A percentile compares a stretch with the other conserved stretches of the same genome.
Evolutionary conservation across 129 eudicot genomes (phyloP).

Genomic region (Arctium minus): DNA sequence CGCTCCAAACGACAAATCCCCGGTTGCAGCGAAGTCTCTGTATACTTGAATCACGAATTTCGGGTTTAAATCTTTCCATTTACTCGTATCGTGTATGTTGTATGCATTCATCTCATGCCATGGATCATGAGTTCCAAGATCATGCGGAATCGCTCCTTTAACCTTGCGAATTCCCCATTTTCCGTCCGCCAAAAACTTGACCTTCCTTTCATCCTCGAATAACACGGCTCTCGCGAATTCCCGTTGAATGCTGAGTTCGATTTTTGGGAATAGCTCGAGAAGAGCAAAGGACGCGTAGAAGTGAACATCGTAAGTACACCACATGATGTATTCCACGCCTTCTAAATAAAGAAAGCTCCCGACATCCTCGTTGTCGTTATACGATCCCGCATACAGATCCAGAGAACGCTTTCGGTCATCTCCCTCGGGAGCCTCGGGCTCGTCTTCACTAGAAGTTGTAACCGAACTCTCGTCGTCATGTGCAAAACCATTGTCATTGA

Average conservation of each 20-base stretch:
- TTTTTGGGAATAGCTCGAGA: slow-evolving; percentile 87
- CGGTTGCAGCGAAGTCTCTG: slow-evolving; percentile 84
- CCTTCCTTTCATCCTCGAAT: slow-evolving; percentile 72
- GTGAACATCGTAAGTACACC: slow-evolving; percentile 99
- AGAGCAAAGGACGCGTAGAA: slow-evolving; percentile 98
- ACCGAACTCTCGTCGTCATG: slow-evolving; percentile 26
- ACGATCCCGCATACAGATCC: slow-evolving; percentile 13
- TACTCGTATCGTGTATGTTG: slow-evolving; percentile 92
- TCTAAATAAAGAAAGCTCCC: slow-evolving; percentile 89
- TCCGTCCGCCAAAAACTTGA: slow-evolving; percentile 81
- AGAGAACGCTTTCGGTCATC: slow-evolving; percentile 4
- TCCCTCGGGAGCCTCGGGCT: slow-evolving; percentile 15
- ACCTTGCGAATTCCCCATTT: slow-evolving; percentile 86
- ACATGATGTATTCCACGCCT: slow-evolving; percentile 97
- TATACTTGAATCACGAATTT: slow-evolving; percentile 96
- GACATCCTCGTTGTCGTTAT: slow-evolving; percentile 59
- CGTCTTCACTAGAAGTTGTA: slow-evolving; percentile 36
- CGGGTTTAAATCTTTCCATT: slow-evolving; percentile 96
- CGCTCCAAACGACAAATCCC: slow-evolving; percentile 75
- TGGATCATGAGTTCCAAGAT: slow-evolving; percentile 97
- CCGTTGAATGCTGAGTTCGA: slow-evolving; percentile 94
- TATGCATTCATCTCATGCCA: slow-evolving; percentile 99
- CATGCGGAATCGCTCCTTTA: slow-evolving; percentile 94
- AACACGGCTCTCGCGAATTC: slow-evolving; percentile 92
- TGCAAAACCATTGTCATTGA: slow-evolving; percentile 6